A percentile compares a stretch with the other conserved stretches of the same genome.
These are phyloP conservation scores for Symbiotaphrina buchneri DNA, from an alignment of 495 filamentous ascomycete genomes.

Conservation along the genomic window DNA sequence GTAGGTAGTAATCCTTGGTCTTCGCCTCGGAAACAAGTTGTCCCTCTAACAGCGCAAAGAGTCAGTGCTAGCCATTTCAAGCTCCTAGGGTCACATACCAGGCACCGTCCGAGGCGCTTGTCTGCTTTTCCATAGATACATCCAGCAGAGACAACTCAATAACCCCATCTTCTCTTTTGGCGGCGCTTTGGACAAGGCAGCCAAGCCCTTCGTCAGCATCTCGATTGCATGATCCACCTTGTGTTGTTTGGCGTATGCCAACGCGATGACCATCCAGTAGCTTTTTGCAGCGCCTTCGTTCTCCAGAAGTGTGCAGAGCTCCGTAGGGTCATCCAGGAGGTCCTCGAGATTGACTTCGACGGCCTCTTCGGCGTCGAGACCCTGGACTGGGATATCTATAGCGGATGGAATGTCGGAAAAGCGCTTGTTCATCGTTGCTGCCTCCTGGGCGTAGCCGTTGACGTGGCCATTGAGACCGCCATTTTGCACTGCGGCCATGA, in stretches of 20 bases:
- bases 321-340: slow-evolving; percentile 83
- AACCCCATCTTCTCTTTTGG: slow-evolving; percentile 72
- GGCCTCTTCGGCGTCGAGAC: slow-evolving; percentile 46
- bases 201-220: slow-evolving; percentile 65
- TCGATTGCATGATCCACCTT: slow-evolving; percentile 89
- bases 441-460: neutral
- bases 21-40: slow-evolving; percentile 40
- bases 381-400: slow-evolving; percentile 78
- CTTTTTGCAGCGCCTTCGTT: slow-evolving; percentile 70
- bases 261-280: slow-evolving; percentile 87
- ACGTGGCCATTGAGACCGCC: neutral
- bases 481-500: no score
- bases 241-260: slow-evolving; percentile 91
- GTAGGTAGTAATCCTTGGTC: slow-evolving; percentile 83
- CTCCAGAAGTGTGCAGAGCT: slow-evolving; percentile 82
- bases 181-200: slow-evolving; percentile 43
- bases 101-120: slow-evolving; percentile 47
- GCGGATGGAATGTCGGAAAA: slow-evolving; percentile 77
- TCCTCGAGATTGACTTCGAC: slow-evolving; percentile 86
- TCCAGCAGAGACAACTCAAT: slow-evolving; percentile 69
- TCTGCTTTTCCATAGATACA: slow-evolving; percentile 78
- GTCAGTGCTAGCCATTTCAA: slow-evolving; percentile 1
- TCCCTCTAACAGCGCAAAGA: slow-evolving; percentile 10
- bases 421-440: slow-evolving; percentile 14
- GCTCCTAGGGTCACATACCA: slow-evolving; percentile 18